Evolutionary conservation across 129 eudicot genomes (phyloP).

Genomic region (Escallonia herrerae): DNA sequence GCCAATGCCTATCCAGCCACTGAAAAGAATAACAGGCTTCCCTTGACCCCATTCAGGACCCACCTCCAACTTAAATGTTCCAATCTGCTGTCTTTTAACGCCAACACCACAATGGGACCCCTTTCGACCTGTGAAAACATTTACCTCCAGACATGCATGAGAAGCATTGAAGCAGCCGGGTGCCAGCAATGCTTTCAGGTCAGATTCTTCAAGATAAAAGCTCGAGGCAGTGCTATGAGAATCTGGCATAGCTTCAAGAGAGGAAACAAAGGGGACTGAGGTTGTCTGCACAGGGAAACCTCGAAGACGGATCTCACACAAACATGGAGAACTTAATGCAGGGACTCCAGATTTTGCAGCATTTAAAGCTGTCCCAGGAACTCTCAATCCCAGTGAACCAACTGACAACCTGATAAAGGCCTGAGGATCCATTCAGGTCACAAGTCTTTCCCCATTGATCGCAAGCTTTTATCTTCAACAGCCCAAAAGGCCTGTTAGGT

Average conservation of each 20-base stretch:
- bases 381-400: slow-evolving; percentile 61
- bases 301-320: slow-evolving; percentile 81
- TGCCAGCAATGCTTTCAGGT: slow-evolving; percentile 53
- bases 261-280: slow-evolving; percentile 57
- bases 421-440: slow-evolving; percentile 83
- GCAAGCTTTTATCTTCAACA: slow-evolving; percentile 2
- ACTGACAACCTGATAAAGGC: slow-evolving; percentile 78
- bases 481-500: slow-evolving; percentile 11
- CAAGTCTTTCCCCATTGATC: slow-evolving; percentile 37
- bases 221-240: slow-evolving; percentile 61
- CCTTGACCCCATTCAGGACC: slow-evolving; percentile 85
- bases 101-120: slow-evolving; percentile 84
- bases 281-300: slow-evolving; percentile 83
- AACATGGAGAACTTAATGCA: slow-evolving; percentile 45
- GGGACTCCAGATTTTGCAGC: slow-evolving; percentile 40
- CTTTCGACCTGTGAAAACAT: slow-evolving; percentile 63
- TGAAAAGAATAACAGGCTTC: slow-evolving; percentile 64
- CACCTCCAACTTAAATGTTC: slow-evolving; percentile 65
- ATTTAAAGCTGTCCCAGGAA: slow-evolving; percentile 27
- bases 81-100: slow-evolving; percentile 62
- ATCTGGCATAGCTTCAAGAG: slow-evolving; percentile 69
- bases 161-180: slow-evolving; percentile 76
- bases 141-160: slow-evolving; percentile 64
- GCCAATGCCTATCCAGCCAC: slow-evolving; percentile 86
- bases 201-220: slow-evolving; percentile 82